Base-by-base conservation (phyloP, 2,329 filamentous ascomycete species). In the Polytolypa hystricis region DNA sequence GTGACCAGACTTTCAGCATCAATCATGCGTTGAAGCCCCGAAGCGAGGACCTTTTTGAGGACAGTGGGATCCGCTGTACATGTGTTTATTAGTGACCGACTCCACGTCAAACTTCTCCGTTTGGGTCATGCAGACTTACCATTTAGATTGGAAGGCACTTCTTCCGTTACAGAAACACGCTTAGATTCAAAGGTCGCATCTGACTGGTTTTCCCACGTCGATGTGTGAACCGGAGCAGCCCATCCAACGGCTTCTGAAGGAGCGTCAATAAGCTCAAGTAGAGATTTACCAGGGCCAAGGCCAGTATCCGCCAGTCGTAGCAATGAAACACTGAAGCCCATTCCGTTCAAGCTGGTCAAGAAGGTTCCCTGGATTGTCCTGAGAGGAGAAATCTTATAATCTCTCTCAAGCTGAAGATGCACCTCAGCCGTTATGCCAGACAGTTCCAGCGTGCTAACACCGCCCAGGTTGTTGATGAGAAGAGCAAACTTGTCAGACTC, bases 261-360 rank as follows among this genome's bases (percentile, higher is more conserved):
- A 3, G 74, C 75, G 55, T 84, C 80, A 7, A 84, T 62, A 27
- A 83, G 64, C 40, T 81, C 70, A 6, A 84, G 57, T 58, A 82
- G 69, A 1, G 70, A 69, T 38, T 63, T 66, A 7, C 70, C 67
- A 11, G 56, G 35, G 4, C 69, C 68, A 10, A 75, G 57, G 7
- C 73, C 74, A 1, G 73, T 74, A 43, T 80, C 73, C 5, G 65
- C 62, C 6, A 80, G 62, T 52, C 74, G 78, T 21, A 84, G 61
- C 9, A 84, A 52, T 3, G 77, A 79, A 38, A 82, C 71, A 43
- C 76, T 81, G 60, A 84, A 84, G 4, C 80, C 80, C 5, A 80
- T 64, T 1, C 77, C 79, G 45, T 84, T 82, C 42, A 84, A 57
- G 44, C 77, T 81, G 12, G 79, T 83, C 69, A 84, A 77, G 60